Percentiles rank a stretch among this genome's conserved stretches.
Evolutionary conservation across 2,329 filamentous ascomycete genomes (phyloP).

Genomic region (Sclerotinia nivalis): DNA sequence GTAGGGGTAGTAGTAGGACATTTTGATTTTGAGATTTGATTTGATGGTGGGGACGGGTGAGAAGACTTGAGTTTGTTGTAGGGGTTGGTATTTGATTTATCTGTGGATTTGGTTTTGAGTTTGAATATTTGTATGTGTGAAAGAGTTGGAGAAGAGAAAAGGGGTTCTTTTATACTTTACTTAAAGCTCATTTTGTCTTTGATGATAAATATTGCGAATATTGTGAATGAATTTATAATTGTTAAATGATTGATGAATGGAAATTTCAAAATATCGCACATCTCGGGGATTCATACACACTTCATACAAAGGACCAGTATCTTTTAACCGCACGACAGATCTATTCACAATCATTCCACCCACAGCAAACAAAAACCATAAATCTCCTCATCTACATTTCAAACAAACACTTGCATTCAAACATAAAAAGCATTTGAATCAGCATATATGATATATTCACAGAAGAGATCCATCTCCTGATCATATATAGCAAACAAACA

Average conservation of each 20-base stretch:
- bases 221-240: background rate
- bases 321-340: no score
- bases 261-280: background rate
- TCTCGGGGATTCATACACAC: background rate
- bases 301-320: background rate
- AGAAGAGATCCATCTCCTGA: background rate
- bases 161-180: background rate
- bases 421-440: background rate
- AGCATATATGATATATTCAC: background rate
- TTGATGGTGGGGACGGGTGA: background rate
- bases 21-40: background rate
- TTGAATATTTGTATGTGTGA: background rate
- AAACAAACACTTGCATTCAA: background rate
- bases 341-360: background rate
- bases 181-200: background rate
- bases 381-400: no score
- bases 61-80: background rate
- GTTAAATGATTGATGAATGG: background rate
- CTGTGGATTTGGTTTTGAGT: no score
- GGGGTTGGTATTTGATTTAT: no score
- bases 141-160: background rate
- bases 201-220: background rate
- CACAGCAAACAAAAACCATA: background rate
- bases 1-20: background rate
- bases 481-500: no score